Evolutionary conservation across 192 early-diverging fungal genomes (phyloP).

Genomic region (Physocladia obscura): DNA sequence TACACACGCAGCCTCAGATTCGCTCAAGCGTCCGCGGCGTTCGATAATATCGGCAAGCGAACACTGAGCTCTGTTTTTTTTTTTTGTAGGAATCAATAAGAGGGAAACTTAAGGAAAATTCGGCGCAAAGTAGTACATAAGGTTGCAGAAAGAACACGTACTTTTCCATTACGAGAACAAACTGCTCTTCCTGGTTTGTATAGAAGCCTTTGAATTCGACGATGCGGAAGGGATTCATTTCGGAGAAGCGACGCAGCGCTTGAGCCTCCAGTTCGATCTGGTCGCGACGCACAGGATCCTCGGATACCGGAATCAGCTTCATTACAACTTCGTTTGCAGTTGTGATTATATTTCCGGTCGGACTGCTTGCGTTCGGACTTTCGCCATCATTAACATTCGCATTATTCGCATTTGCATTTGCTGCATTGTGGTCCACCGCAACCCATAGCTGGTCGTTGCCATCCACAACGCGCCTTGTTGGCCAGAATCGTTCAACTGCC

Average conservation of each 20-base stretch:
- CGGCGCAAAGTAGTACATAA: not conserved
- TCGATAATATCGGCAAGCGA: constrained; percentile 7
- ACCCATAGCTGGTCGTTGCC: constrained; percentile 6
- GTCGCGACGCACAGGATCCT: constrained; percentile 1
- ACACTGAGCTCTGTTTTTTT: constrained; percentile 7
- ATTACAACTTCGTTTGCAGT: constrained; percentile 12
- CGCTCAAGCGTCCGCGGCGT: not conserved
- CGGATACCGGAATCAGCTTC: constrained; percentile 7
- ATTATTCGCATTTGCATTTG: too few relatives aligned
- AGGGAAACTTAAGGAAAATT: not conserved
- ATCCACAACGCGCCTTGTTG: not conserved
- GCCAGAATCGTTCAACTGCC: constrained; percentile 22
- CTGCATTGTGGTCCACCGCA: not conserved
- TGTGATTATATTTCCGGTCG: too few relatives aligned
- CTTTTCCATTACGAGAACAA: constrained; percentile 11
- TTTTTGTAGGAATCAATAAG: too few relatives aligned
- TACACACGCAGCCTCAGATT: constrained; percentile 8
- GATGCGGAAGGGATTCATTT: constrained; percentile 21
- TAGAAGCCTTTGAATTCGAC: constrained; percentile 18
- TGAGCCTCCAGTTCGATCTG: constrained; percentile 21
- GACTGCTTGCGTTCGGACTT: too few relatives aligned
- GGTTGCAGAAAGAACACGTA: not conserved
- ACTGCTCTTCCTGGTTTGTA: constrained; percentile 12
- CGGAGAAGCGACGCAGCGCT: not conserved
- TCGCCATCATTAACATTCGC: too few relatives aligned